Evolutionary conservation across 768 basidiomycete genomes (phyloP).

Genomic region (Hebeloma cylindrosporum): DNA sequence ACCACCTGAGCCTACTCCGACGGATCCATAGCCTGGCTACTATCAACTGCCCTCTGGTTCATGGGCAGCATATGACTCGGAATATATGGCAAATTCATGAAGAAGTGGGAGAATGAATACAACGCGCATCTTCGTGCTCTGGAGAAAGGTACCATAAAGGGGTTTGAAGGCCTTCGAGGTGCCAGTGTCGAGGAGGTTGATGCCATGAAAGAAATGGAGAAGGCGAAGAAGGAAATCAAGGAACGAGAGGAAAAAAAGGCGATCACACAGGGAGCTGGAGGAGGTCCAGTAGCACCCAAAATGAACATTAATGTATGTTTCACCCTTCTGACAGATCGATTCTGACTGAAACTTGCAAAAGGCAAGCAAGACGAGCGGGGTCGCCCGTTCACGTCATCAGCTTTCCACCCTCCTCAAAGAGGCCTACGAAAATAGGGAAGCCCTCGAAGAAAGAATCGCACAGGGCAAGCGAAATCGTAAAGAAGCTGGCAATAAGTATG

Average conservation of each 20-base stretch:
- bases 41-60: slow-evolving; percentile 79
- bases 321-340: background rate
- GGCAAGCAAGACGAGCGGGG: slow-evolving; percentile 69
- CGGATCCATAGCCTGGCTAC: slow-evolving; percentile 84
- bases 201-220: slow-evolving; percentile 75
- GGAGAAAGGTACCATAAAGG: slow-evolving; percentile 66
- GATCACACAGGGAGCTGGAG: slow-evolving; percentile 59
- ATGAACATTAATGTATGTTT: slow-evolving; percentile 80
- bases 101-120: slow-evolving; percentile 75
- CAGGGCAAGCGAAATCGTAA: slow-evolving; percentile 82
- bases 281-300: slow-evolving; percentile 63
- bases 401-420: slow-evolving; percentile 78
- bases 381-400: slow-evolving; percentile 76
- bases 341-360: slow-evolving; percentile 24
- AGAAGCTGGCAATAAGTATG: slow-evolving; percentile 91
- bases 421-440: slow-evolving; percentile 82
- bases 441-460: slow-evolving; percentile 80
- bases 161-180: slow-evolving; percentile 65
- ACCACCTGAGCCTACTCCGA: slow-evolving; percentile 70
- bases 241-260: slow-evolving; percentile 78
- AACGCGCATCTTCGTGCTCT: slow-evolving; percentile 69
- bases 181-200: slow-evolving; percentile 60
- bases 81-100: slow-evolving; percentile 67
- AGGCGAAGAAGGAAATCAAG: slow-evolving; percentile 69
- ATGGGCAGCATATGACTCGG: slow-evolving; percentile 74